phyloP scores from a whole-genome alignment of 306 rosid species.

The Acmispon strigosus region DNA sequence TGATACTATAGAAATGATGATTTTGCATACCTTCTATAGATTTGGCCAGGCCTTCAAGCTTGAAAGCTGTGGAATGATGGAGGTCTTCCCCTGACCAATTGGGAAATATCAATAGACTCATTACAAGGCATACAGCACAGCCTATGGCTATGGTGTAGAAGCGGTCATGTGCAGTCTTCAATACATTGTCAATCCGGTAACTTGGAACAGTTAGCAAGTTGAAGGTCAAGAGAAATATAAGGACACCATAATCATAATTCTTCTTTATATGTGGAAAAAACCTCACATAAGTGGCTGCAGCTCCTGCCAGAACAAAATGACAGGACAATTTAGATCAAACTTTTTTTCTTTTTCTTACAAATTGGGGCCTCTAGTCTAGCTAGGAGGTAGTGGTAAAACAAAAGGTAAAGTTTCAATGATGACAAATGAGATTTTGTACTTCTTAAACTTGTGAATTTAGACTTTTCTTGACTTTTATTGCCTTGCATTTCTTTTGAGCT shows the following conservation, averaged over 20 bases:
- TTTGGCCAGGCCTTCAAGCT: conserved; percentile 73
- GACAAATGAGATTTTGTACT: too few species aligned
- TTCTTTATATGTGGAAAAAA: conserved; percentile 75
- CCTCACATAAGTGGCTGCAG: conserved; percentile 68
- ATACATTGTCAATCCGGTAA: conserved; percentile 48
- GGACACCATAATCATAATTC: conserved; percentile 78
- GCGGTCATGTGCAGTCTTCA: conserved; percentile 59
- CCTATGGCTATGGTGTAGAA: conserved; percentile 81
- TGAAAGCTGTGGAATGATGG: conserved; percentile 54
- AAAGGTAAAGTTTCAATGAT: too few species aligned
- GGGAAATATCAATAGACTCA: conserved; percentile 78
- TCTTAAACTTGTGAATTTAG: not conserved
- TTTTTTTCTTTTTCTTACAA: not conserved
- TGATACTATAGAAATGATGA: not conserved
- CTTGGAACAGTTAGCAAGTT: conserved; percentile 72
- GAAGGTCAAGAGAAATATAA: conserved; percentile 77
- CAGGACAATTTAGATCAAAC: not conserved
- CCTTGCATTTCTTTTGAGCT: not conserved
- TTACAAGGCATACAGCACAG: conserved; percentile 63
- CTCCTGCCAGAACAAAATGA: conserved; percentile 43
- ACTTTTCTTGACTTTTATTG: too few species aligned
- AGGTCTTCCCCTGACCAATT: conserved; percentile 90
- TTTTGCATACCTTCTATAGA: conserved; percentile 63
- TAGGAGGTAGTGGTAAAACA: too few species aligned
- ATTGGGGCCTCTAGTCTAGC: too few species aligned